Percentiles rank a stretch among this genome's conserved stretches.
phyloP scores from a whole-genome alignment of 225 moss, liverwort and hornwort species.

The Asterella californica region DNA sequence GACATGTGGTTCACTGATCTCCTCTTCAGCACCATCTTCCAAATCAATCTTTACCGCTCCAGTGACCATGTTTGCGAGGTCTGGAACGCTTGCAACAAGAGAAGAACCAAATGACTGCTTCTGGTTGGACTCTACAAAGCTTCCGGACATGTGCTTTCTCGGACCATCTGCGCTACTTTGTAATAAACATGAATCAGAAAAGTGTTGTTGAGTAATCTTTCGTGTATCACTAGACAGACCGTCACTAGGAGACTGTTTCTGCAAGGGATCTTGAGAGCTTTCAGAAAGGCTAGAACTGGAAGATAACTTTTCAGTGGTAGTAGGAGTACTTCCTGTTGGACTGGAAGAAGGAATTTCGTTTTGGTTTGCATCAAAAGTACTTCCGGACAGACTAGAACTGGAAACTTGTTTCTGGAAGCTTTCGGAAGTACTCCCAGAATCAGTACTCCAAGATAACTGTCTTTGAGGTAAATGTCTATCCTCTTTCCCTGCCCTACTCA shows the following conservation, averaged over 20 bases:
- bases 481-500: not conserved
- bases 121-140: not conserved
- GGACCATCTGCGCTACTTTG: not conserved
- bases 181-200: not conserved
- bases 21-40: not conserved
- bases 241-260: not conserved
- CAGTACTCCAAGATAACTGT: not conserved
- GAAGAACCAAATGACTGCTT: not conserved
- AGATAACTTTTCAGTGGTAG: not conserved
- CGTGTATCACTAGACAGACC: not conserved
- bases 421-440: conserved; percentile 1
- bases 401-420: not conserved
- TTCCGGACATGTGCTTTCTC: not conserved
- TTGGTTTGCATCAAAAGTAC: not conserved
- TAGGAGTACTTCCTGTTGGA: not conserved
- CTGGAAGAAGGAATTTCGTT: not conserved
- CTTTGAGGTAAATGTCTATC: not conserved
- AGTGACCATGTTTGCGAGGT: not conserved
- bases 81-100: not conserved
- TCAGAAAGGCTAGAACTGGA: conserved; percentile 2
- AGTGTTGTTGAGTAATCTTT: not conserved
- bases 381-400: not conserved
- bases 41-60: not conserved
- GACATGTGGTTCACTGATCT: not conserved
- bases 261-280: not conserved